Base-by-base conservation (phyloP, 164 flowering plant genomes). In the Vitis riparia region DNA sequence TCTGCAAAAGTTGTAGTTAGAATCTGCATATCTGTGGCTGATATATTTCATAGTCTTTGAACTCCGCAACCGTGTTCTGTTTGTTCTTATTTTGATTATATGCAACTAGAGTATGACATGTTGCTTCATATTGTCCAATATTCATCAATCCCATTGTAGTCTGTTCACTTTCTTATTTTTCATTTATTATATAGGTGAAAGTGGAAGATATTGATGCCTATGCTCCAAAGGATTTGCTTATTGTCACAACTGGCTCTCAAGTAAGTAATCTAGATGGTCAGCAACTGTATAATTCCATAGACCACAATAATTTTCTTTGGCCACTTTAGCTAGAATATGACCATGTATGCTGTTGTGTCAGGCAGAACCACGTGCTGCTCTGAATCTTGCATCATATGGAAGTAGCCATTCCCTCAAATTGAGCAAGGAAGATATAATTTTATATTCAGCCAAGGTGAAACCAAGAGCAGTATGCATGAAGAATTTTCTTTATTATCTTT, bases 291-390 rank as follows among this genome's bases (percentile, higher is more conserved):
- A 13, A 27, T 66, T 58, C 2, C 3, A 13, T 16, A 13, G 15
- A 52, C 12, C 56, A 17, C 55, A 29, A 5, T 60, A 37, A 27
- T 68, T 55, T 57, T 58, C 8, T 65, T 9, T 11, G 29, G 13
- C 23, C 17, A 17, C 9, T 70, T 55, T 63, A 50, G 71, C 71
- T 66, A 51, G 71, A 72, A 55, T 73, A 64, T 86, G 73, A 78
- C 76, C 72, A 52, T 53, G 62, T 73, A 53, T 71, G 23, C 62
- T 74, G 59, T 75, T 82, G 77, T 86, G 86, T 89, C 92, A 95
- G 99, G 99, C 95, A 83, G 99, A 95, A 79, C 94, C 98, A 63
- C 97, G 97, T 76, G 99, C 99, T 71, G 98, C 99, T 51, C 78
- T 95, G 77, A 95, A 95, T 84, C 98, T 95, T 73, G 98, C 99